Percentiles rank a stretch among this genome's conserved stretches.
phyloP scores from a whole-genome alignment of 768 basidiomycete genomes.

The Lactarius sanguifluus region DNA sequence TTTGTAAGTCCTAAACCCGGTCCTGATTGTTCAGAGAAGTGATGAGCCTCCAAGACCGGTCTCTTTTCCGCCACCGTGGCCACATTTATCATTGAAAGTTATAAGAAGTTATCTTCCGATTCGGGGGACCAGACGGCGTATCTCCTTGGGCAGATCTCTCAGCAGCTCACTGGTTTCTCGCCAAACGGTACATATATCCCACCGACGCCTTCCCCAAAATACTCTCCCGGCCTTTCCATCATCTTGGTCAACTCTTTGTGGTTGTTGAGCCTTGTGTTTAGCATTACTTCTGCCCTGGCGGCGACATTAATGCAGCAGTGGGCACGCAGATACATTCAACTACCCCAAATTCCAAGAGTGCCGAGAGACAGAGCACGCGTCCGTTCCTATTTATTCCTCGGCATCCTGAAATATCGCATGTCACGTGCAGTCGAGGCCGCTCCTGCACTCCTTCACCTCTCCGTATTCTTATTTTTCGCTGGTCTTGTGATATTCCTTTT shows the following conservation, averaged over 20 bases:
- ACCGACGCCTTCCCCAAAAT: background rate
- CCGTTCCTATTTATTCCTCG: slow-evolving; percentile 19
- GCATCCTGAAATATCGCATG: slow-evolving; percentile 14
- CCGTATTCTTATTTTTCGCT: slow-evolving; percentile 25
- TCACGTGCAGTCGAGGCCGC: slow-evolving; percentile 14
- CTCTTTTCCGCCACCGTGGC: slow-evolving; percentile 31
- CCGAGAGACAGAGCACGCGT: slow-evolving; percentile 8
- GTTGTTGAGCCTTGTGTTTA: slow-evolving; percentile 18
- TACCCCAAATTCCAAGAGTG: slow-evolving; percentile 6
- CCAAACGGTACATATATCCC: slow-evolving; percentile 8
- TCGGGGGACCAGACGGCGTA: background rate
- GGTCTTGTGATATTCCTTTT: slow-evolving; percentile 23
- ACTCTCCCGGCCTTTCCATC: background rate
- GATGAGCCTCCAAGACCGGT: slow-evolving; percentile 27
- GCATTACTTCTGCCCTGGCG: slow-evolving; percentile 18
- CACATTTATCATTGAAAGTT: slow-evolving; percentile 29
- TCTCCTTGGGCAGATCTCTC: slow-evolving; percentile 20
- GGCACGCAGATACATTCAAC: slow-evolving; percentile 21
- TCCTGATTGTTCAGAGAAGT: background rate
- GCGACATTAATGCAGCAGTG: slow-evolving; percentile 24
- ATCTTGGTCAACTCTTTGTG: slow-evolving; percentile 25
- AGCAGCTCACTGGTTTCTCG: slow-evolving; percentile 9
- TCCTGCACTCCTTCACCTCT: slow-evolving; percentile 23
- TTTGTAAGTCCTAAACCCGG: slow-evolving; percentile 15
- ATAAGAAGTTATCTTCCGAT: slow-evolving; percentile 26